Base-by-base conservation (phyloP, 208 protist species). In the Trypanosoma theileri region DNA sequence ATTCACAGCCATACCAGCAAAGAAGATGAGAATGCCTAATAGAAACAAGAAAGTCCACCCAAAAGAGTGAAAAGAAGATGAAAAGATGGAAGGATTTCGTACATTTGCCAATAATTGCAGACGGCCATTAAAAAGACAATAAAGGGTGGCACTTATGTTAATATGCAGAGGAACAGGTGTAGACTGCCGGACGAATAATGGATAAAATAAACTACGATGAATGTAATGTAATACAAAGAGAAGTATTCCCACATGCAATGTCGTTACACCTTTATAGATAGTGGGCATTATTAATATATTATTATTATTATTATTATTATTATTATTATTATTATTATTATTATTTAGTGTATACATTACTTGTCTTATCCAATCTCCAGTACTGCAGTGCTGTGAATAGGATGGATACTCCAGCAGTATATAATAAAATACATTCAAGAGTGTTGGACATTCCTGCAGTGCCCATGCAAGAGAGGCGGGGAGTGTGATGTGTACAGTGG, bases 101-200 rank as follows among this genome's bases (percentile, higher is more conserved):
- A 73, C 21, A 53, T 69, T 85, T 28, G 88, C 85, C 57, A 90
- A 66, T 22, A 90, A 46, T 72, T 95, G 89, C 60, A 93, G 73
- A 12, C 85, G 80, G 0, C 89, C 89, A 46, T 95, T 95, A 56
- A 93, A 86, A 3, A 73, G 10, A 65, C 89, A 95, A 77, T 95
- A 95, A 1, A 86, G 4, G 7, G 80, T 90, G 2, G 89, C 89
- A 31, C 65, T 57, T 60, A 76, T 66, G 31, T 74, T 87, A 12
- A 95, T 72, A 13, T 80, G 66, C 10, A 89, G 52, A 31, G 89
- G 85, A 7, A 88, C 83, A 14, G 53, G 57, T 13, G 56, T 73
- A 19, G 59, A 60, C 17, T 80, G 56, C 1, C 71, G 64, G n/a
- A 93, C 58, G 1, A 70, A 41, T 3, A 86, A 68, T 4, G 89